Evolutionary conservation across 2,329 filamentous ascomycete species (phyloP), one percentile per base, ranked within the genome.

Genomic region (Lecanoromycetidae sp.): DNA sequence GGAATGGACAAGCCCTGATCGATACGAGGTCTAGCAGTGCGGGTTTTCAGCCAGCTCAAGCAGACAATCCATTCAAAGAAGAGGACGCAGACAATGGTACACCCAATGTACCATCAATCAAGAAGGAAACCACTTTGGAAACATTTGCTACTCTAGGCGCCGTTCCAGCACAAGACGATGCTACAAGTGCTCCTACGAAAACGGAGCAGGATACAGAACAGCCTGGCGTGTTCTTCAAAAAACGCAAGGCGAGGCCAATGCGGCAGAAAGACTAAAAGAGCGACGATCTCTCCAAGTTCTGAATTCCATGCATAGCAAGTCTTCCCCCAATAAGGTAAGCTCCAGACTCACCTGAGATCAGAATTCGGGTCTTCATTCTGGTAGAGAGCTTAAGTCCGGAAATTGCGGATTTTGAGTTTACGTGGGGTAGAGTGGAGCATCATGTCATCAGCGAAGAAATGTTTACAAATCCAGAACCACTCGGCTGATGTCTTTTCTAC

Each of bases 141-240:
- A 33, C 33, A 3, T 19, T 17, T 26, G 50, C 27, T 25, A 33
- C 30, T 19, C 33, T 41, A n/a, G 30, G 56, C 20, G 40, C 38
- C 19, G 40, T 43, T 7, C 35, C 46, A 1, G 32, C 17, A 5
- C 12, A 36, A 13, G 33, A 25, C 44, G 44, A 49, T 10, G 52
- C 54, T 49, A 50, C 52, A 0, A 55, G 55, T 25, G 41, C 33
- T 48, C 15, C 37, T 39, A 15, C 52, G 8, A 51, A 53, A 27
- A n/a, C 37, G 19, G 52, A 54, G 29, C 40, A 41, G 9, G 36
- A 48, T 40, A 9, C 45, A 42, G 45, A 51, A 17, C 52, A 50
- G 4, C 46, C 59, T 4, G 63, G 61, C 3, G 60, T 69, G 33
- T 55, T 71, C 19, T 71, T 71, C 60, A 71, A 71, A 54, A 71